Conservation (phyloP, 176 grass and related monocot species). For the Saccharum spontaneum region DNA sequence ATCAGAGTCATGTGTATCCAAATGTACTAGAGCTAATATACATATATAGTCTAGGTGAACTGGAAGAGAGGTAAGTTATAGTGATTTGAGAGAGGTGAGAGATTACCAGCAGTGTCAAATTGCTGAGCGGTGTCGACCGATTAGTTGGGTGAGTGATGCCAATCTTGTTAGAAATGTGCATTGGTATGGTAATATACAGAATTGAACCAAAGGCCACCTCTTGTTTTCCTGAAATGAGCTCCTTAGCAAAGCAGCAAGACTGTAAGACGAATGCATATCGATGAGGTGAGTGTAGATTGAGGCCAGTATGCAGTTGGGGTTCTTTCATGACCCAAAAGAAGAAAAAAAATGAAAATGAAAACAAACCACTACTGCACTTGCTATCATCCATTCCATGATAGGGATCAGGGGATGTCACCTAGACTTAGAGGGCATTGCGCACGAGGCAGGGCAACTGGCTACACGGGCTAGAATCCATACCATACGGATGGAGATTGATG, state of each 20-base stretch:
- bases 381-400: not conserved
- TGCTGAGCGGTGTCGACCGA: not conserved
- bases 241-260: not conserved
- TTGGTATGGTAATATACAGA: not conserved
- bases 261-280: no score
- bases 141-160: not conserved
- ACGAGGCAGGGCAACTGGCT: not conserved
- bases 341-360: not conserved
- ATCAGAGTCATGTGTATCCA: not conserved
- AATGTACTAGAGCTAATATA: slow-evolving; percentile 5
- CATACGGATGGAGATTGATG: not conserved
- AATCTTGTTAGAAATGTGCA: not conserved
- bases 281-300: not conserved
- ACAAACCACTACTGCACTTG: not conserved
- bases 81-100: not conserved
- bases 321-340: not conserved
- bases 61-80: not conserved
- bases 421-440: no score
- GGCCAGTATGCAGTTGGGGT: not conserved
- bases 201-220: not conserved
- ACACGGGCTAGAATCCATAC: not conserved
- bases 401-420: not conserved
- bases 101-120: not conserved
- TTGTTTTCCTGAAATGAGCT: not conserved
- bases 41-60: not conserved